Evolutionary conservation across 2,329 filamentous ascomycete genomes (phyloP).

Genomic region (Didymella pomorum): DNA sequence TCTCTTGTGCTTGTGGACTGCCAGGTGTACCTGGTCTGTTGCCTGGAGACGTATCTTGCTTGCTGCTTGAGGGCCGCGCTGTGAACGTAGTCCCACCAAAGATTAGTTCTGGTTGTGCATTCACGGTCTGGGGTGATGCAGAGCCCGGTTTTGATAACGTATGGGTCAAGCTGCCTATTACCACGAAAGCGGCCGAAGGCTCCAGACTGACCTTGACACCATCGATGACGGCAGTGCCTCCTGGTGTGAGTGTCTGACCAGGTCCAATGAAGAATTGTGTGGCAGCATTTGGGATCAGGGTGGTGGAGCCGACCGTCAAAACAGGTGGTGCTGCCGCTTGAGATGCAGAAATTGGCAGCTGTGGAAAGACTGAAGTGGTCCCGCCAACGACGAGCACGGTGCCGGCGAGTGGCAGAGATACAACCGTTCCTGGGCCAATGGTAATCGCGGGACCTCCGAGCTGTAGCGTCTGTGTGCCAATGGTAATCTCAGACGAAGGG

Average conservation of each 20-base stretch:
- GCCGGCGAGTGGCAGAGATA: constrained; percentile 42
- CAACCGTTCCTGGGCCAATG: constrained; percentile 42
- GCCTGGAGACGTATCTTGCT: background rate
- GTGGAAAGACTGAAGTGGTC: constrained; percentile 38
- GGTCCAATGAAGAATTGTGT: constrained; percentile 55
- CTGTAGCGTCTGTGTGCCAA: constrained; percentile 47
- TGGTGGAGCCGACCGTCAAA: constrained; percentile 52
- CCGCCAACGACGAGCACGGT: constrained; percentile 42
- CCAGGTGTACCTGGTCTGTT: background rate
- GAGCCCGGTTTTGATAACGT: background rate
- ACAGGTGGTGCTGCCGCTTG: constrained; percentile 41
- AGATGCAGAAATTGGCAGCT: constrained; percentile 14
- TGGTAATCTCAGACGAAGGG: constrained; percentile 43
- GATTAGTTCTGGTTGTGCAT: background rate
- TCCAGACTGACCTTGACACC: constrained; percentile 54
- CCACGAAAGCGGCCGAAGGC: constrained; percentile 50
- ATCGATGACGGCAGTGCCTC: constrained; percentile 50
- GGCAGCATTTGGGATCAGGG: constrained; percentile 55
- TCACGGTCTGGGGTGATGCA: background rate
- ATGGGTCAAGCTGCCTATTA: constrained; percentile 52
- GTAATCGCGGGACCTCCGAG: constrained; percentile 48
- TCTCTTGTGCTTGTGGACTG: background rate
- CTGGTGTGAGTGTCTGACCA: constrained; percentile 49
- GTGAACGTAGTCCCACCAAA: constrained; percentile 16
- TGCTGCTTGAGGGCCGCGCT: constrained; percentile 24